These are phyloP conservation scores for Pseudonectria buxi DNA, from an alignment of 2,329 filamentous ascomycete genomes.

Conservation along the genomic window DNA sequence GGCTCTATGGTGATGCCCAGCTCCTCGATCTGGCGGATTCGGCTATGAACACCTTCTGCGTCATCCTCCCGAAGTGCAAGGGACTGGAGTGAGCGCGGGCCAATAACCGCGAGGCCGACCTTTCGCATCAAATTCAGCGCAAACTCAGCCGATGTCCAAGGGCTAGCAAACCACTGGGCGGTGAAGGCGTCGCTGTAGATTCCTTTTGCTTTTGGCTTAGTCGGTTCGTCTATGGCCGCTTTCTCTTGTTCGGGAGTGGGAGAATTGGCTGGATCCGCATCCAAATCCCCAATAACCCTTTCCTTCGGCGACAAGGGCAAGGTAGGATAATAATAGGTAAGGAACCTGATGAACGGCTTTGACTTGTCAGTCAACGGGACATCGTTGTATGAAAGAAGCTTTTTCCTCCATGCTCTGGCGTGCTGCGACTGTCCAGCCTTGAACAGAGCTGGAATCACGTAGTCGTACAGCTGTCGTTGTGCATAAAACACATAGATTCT, in stretches of 20 bases:
- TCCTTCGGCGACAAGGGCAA: slow-evolving; percentile 33
- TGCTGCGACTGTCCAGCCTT: slow-evolving; percentile 36
- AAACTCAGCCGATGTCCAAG: slow-evolving; percentile 63
- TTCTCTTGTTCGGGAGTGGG: not conserved
- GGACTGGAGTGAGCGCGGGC: slow-evolving; percentile 69
- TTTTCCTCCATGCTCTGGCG: slow-evolving; percentile 42
- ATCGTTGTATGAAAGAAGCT: slow-evolving; percentile 36
- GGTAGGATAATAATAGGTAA: slow-evolving; percentile 39
- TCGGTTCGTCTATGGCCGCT: not conserved
- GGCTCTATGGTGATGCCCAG: slow-evolving; percentile 56
- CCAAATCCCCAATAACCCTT: slow-evolving; percentile 13
- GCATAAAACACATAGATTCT: slow-evolving; percentile 39
- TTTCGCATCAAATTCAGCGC: slow-evolving; percentile 63
- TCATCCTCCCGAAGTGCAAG: slow-evolving; percentile 61
- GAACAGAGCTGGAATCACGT: slow-evolving; percentile 45
- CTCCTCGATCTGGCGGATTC: slow-evolving; percentile 54
- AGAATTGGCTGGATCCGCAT: not conserved
- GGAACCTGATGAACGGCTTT: slow-evolving; percentile 41
- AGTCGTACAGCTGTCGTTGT: slow-evolving; percentile 42
- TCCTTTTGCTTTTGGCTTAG: slow-evolving; percentile 5
- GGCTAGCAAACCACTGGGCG: slow-evolving; percentile 72
- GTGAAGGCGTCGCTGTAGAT: slow-evolving; percentile 48
- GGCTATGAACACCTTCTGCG: slow-evolving; percentile 47
- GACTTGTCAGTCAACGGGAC: slow-evolving; percentile 34
- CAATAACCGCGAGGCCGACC: slow-evolving; percentile 65